These are phyloP conservation scores for Penicillium maclennaniae DNA, from an alignment of 495 filamentous ascomycete genomes.

Conservation along the genomic window DNA sequence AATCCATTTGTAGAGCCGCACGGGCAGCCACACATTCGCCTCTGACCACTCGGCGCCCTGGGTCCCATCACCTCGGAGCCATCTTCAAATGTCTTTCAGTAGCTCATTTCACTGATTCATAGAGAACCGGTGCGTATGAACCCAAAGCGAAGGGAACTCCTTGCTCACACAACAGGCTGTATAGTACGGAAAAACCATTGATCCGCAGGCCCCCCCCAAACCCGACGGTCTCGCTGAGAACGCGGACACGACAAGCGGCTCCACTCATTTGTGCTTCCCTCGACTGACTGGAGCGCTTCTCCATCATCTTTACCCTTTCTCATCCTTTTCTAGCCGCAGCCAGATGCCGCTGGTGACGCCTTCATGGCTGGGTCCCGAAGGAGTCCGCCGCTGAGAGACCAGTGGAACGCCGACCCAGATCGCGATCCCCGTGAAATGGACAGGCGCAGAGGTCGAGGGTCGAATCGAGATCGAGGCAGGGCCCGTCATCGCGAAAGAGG, in stretches of 20 bases:
- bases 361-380: constrained; percentile 56
- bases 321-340: constrained; percentile 18
- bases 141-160: constrained; percentile 2
- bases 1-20: constrained; percentile 27
- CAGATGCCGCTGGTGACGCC: constrained; percentile 42
- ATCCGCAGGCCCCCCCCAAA: constrained; percentile 30
- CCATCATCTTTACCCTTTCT: constrained; percentile 4
- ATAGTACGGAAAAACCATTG: constrained; percentile 38
- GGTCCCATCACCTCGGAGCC: background rate
- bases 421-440: constrained; percentile 38
- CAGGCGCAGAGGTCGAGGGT: constrained; percentile 37
- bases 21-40: background rate
- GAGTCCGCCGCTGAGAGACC: constrained; percentile 56
- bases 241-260: constrained; percentile 28
- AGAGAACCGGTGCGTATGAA: constrained; percentile 16
- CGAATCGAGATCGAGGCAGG: constrained; percentile 38
- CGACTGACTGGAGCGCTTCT: constrained; percentile 5
- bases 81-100: background rate
- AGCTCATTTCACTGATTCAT: background rate
- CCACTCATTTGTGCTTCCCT: constrained; percentile 13
- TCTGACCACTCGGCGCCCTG: background rate
- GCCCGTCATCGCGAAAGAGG: constrained; percentile 34
- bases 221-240: constrained; percentile 32
- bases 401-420: constrained; percentile 51
- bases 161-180: constrained; percentile 16